Conservation (phyloP, 2,329 filamentous ascomycete species). For the Trichoderma aggressivum region DNA sequence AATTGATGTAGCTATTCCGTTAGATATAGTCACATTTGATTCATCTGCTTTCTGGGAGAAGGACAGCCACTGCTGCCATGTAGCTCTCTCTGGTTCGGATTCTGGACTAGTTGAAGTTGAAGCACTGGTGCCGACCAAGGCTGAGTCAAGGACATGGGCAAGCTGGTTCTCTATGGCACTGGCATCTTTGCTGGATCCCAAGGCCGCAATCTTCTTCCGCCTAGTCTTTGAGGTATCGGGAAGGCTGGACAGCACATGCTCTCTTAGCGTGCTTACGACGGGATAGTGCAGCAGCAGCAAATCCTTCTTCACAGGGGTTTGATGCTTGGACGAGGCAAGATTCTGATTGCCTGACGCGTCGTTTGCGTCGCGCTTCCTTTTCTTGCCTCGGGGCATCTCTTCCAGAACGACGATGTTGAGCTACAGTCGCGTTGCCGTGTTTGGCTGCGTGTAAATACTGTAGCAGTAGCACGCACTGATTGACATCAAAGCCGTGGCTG, state of each 20-base stretch:
- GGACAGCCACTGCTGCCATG: constrained; percentile 53
- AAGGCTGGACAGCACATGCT: constrained; percentile 65
- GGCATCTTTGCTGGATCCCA: constrained; percentile 35
- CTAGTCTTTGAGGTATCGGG: constrained; percentile 63
- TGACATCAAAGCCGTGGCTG: background rate
- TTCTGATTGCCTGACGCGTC: constrained; percentile 25
- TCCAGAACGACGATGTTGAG: background rate
- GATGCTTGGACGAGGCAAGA: background rate
- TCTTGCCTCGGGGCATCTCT: constrained; percentile 28
- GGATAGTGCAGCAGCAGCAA: constrained; percentile 68
- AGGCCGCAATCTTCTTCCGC: constrained; percentile 51
- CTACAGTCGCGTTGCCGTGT: background rate
- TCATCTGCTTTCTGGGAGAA: constrained; percentile 64
- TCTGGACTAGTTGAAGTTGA: background rate
- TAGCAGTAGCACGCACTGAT: background rate
- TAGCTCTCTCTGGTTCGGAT: constrained; percentile 32
- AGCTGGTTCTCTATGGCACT: constrained; percentile 43
- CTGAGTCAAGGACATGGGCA: constrained; percentile 62
- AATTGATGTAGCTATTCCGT: constrained; percentile 40
- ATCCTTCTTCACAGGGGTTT: constrained; percentile 47
- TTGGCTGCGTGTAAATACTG: background rate
- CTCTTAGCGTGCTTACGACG: constrained; percentile 62
- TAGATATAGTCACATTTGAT: constrained; percentile 52
- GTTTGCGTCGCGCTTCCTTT: constrained; percentile 27
- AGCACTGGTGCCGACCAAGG: constrained; percentile 56